phyloP scores from a whole-genome alignment of 169 alveolate genomes.

The Cryptosporidium viatorum region DNA sequence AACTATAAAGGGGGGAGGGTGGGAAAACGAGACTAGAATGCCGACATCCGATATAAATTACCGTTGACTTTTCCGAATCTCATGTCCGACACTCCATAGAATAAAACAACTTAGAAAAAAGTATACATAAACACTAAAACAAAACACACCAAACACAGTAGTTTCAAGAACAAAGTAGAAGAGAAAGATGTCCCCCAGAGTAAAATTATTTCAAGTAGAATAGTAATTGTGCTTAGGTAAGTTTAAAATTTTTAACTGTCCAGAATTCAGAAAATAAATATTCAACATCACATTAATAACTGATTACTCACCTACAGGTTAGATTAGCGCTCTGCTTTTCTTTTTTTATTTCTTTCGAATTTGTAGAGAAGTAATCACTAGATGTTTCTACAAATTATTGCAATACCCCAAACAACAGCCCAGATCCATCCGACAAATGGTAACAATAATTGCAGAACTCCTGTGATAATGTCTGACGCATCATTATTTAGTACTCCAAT shows the following conservation, averaged over 20 bases:
- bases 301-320: not conserved
- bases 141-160: not conserved
- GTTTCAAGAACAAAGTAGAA: not conserved
- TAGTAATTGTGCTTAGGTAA: slow-evolving; percentile 1
- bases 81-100: not conserved
- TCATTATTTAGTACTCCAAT: slow-evolving; percentile 83
- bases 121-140: not conserved
- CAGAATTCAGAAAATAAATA: not conserved
- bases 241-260: not conserved
- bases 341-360: not conserved
- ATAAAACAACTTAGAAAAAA: not conserved
- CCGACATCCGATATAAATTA: too few relatives aligned
- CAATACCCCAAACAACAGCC: slow-evolving; percentile 86
- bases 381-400: slow-evolving; percentile 77
- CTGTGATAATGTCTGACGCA: slow-evolving; percentile 83
- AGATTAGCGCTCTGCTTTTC: not conserved
- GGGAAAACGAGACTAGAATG: not conserved
- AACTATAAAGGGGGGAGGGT: not conserved
- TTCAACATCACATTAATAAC: not conserved
- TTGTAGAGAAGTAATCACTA: not conserved
- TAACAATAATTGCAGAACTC: slow-evolving; percentile 81
- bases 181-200: not conserved
- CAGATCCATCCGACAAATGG: slow-evolving; percentile 88
- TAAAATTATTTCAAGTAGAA: not conserved
- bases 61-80: not conserved